These are phyloP conservation scores for Peronospora tabacina DNA, from an alignment of 352 stramenopile genomes.

Conservation along the genomic window DNA sequence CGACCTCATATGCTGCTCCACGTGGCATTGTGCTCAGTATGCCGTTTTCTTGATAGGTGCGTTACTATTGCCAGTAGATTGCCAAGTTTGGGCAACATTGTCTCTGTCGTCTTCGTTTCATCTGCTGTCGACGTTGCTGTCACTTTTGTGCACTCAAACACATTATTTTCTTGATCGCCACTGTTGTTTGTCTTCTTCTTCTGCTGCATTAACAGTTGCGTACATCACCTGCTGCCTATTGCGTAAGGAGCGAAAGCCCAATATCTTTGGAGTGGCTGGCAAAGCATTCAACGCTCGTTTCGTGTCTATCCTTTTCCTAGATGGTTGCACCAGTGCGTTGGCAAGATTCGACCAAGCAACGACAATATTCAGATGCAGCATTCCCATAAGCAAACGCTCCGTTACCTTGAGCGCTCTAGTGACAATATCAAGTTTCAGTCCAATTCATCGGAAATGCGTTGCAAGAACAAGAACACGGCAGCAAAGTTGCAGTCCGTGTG, in stretches of 20 bases:
- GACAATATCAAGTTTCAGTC: slow-evolving; percentile 41
- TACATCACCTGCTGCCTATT: slow-evolving; percentile 47
- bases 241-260: slow-evolving; percentile 37
- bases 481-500: slow-evolving; percentile 48
- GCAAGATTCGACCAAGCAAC: slow-evolving; percentile 26
- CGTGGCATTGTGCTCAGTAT: too few relatives aligned
- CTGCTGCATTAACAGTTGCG: slow-evolving; percentile 28
- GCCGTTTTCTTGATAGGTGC: too few relatives aligned
- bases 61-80: slow-evolving; percentile 12
- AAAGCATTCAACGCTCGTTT: slow-evolving; percentile 28
- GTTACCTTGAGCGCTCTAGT: slow-evolving; percentile 42
- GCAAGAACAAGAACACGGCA: slow-evolving; percentile 50
- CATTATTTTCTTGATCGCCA: slow-evolving; percentile 24
- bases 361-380: neutral
- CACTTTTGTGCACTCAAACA: slow-evolving; percentile 19
- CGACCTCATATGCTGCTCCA: too few relatives aligned
- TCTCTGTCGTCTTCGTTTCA: slow-evolving; percentile 24
- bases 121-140: slow-evolving; percentile 20
- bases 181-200: slow-evolving; percentile 22
- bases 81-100: slow-evolving; percentile 10
- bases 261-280: slow-evolving; percentile 18
- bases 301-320: slow-evolving; percentile 44
- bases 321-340: slow-evolving; percentile 31
- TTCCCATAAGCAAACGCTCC: neutral
- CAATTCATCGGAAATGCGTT: slow-evolving; percentile 53